Conservation (phyloP, 495 filamentous ascomycete genomes). For the Viridothelium virens region DNA sequence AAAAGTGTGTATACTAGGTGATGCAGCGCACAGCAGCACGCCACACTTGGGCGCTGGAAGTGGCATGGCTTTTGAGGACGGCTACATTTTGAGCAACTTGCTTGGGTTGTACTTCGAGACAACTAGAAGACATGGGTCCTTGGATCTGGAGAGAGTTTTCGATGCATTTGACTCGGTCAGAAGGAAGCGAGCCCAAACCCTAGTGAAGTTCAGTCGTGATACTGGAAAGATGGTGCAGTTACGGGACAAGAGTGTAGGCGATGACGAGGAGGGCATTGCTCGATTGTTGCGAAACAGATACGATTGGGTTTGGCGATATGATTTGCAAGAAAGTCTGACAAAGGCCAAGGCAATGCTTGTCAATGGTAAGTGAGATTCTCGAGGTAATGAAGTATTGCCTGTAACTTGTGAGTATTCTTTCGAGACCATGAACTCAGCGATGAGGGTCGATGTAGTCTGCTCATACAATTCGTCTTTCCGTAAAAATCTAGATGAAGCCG, state of each 20-base stretch:
- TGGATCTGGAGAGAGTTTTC: slow-evolving; percentile 18
- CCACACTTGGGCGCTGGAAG: slow-evolving; percentile 11
- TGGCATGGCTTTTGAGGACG: slow-evolving; percentile 14
- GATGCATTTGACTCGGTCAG: slow-evolving; percentile 25
- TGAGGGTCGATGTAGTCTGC: too few relatives aligned
- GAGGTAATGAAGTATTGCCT: too few relatives aligned
- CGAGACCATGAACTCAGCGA: too few relatives aligned
- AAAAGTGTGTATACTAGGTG: slow-evolving; percentile 1
- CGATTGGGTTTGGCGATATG: slow-evolving; percentile 18
- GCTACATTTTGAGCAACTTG: slow-evolving; percentile 6
- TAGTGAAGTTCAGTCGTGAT: slow-evolving; percentile 29
- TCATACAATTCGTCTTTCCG: too few relatives aligned
- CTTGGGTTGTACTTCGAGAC: background rate
- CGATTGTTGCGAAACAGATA: slow-evolving; percentile 11
- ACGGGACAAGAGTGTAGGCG: slow-evolving; percentile 36
- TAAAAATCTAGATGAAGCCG: too few relatives aligned
- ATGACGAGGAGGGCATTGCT: slow-evolving; percentile 9
- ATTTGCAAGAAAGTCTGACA: slow-evolving; percentile 11
- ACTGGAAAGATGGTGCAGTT: slow-evolving; percentile 39
- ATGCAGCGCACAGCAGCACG: slow-evolving; percentile 11
- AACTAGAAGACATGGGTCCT: background rate
- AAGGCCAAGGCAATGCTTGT: slow-evolving; percentile 11
- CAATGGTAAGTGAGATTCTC: background rate
- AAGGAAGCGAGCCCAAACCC: background rate
- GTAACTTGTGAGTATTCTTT: too few relatives aligned